Percentiles rank a stretch among this genome's conserved stretches.
These are phyloP conservation scores for Candida glucosophila DNA, from an alignment of 1,139 yeast species.

Conservation along the genomic window DNA sequence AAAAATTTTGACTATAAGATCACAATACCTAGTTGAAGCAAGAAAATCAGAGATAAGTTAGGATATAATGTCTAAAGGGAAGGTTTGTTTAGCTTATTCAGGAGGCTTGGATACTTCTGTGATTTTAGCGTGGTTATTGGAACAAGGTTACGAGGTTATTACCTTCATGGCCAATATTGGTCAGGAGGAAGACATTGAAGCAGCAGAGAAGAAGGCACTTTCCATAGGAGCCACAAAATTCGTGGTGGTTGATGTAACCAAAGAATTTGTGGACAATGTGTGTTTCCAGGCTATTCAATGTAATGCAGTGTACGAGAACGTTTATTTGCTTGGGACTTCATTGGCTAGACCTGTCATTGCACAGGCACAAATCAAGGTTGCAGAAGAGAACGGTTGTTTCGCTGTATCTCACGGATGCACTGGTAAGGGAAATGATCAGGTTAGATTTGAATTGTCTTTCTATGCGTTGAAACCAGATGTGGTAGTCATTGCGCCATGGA, in stretches of 20 bases:
- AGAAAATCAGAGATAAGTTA: too few species aligned
- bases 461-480: conserved; percentile 98
- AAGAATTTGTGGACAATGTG: conserved; percentile 87
- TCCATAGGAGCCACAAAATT: conserved; percentile 96
- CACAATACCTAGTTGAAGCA: too few species aligned
- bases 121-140: conserved; percentile 95
- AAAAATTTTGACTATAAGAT: too few species aligned
- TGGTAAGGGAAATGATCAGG: conserved; percentile 99
- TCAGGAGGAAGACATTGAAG: conserved; percentile 98
- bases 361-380: conserved; percentile 93
- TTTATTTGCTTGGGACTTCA: conserved; percentile 91
- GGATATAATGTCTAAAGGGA: conserved; percentile 81
- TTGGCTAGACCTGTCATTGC: conserved; percentile 98
- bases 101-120: conserved; percentile 99
- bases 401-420: conserved; percentile 99
- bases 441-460: conserved; percentile 92
- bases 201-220: conserved; percentile 92
- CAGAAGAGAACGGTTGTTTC: conserved; percentile 94
- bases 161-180: conserved; percentile 98
- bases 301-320: conserved; percentile 96
- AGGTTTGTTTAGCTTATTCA: conserved; percentile 97
- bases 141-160: conserved; percentile 94
- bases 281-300: conserved; percentile 95
- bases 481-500: conserved; percentile 97
- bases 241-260: conserved; percentile 89